These are phyloP conservation scores for Geotrichum aggregatum DNA, from an alignment of 1,139 yeast genomes.

Conservation along the genomic window DNA sequence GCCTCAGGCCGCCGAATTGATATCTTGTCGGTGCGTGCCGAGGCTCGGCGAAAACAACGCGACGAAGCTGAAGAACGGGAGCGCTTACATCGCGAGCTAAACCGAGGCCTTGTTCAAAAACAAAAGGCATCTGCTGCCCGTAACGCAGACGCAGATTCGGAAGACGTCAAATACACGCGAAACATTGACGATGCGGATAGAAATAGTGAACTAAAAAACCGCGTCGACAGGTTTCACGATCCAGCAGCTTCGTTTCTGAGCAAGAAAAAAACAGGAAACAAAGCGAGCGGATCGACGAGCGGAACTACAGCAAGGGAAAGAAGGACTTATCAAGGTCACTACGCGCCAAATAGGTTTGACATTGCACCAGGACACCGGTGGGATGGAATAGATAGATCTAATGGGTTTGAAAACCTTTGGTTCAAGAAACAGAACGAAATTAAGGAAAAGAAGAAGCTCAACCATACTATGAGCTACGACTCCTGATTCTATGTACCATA, in stretches of 20 bases:
- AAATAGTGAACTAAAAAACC: slow-evolving; percentile 22
- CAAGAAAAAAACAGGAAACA: slow-evolving; percentile 17
- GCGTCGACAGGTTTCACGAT: slow-evolving; percentile 53
- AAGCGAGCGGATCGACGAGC: not conserved
- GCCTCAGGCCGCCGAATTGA: slow-evolving; percentile 51
- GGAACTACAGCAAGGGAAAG: not conserved
- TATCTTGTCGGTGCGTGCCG: slow-evolving; percentile 31
- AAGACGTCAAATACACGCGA: slow-evolving; percentile 35
- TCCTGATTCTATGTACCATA: slow-evolving; percentile 19
- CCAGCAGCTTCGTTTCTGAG: slow-evolving; percentile 55
- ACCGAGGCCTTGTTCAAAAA: slow-evolving; percentile 48
- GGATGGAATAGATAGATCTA: slow-evolving; percentile 92
- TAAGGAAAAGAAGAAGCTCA: slow-evolving; percentile 39
- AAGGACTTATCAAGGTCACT: slow-evolving; percentile 45
- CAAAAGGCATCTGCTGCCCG: slow-evolving; percentile 29
- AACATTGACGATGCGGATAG: slow-evolving; percentile 15
- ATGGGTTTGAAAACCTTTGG: slow-evolving; percentile 77
- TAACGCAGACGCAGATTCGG: slow-evolving; percentile 25
- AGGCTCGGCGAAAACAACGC: slow-evolving; percentile 33
- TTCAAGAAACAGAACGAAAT: slow-evolving; percentile 52
- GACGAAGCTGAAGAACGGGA: slow-evolving; percentile 33
- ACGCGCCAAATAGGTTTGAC: slow-evolving; percentile 66
- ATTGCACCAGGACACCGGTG: slow-evolving; percentile 78
- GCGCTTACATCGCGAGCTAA: slow-evolving; percentile 36
- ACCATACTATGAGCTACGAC: slow-evolving; percentile 38